phyloP scores from a whole-genome alignment of 352 stramenopile genomes.

The Vaucheria bursata region DNA sequence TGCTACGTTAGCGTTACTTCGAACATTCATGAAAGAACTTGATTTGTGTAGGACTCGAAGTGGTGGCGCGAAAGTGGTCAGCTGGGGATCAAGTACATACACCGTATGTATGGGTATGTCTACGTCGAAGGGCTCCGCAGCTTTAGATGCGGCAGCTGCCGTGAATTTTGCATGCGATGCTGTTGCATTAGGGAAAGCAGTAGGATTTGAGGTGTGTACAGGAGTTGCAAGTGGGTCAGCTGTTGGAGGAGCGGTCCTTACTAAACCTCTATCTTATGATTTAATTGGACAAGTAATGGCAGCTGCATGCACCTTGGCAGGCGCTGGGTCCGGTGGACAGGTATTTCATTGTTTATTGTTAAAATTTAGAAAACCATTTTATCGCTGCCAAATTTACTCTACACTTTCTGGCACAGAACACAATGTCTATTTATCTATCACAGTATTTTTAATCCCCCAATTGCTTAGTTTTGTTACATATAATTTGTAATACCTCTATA shows the following conservation, averaged over 20 bases:
- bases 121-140: slow-evolving; percentile 4
- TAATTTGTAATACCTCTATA: too few relatives aligned
- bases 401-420: too few relatives aligned
- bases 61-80: background rate
- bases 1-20: background rate
- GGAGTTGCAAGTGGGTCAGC: slow-evolving; percentile 10
- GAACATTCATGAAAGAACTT: too few relatives aligned
- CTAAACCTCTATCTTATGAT: background rate
- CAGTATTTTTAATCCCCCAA: too few relatives aligned
- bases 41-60: background rate
- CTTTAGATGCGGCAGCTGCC: slow-evolving; percentile 9
- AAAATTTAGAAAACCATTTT: too few relatives aligned
- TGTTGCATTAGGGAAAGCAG: slow-evolving; percentile 5
- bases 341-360: too few relatives aligned
- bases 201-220: slow-evolving; percentile 16
- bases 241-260: slow-evolving; percentile 6
- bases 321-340: slow-evolving; percentile 5
- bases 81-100: background rate
- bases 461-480: too few relatives aligned
- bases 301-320: background rate
- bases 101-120: slow-evolving; percentile 8
- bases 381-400: too few relatives aligned
- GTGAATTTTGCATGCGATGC: slow-evolving; percentile 11
- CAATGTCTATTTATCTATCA: too few relatives aligned
- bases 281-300: slow-evolving; percentile 8